Base-by-base conservation (phyloP, 768 basidiomycete genomes). In the Tulasnella sp. region DNA sequence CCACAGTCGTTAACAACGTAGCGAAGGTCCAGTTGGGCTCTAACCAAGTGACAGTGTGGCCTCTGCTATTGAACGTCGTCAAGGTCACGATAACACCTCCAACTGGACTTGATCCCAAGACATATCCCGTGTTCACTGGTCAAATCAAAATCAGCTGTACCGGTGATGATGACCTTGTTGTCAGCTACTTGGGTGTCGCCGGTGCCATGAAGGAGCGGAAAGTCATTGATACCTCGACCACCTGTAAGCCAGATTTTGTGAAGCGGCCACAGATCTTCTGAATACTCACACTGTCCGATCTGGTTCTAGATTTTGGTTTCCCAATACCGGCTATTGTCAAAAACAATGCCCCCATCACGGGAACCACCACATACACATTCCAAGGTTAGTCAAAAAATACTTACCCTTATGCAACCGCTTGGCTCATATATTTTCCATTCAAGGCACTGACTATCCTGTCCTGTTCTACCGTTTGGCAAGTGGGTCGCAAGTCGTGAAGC, bases 41-140 rank as follows among this genome's bases (percentile, higher is more conserved):
- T 1, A 64, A 60, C 15, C 61, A 66, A 9, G 29, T 82, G 60
- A 70, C 67, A 13, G 63, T 81, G 24, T 57, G 33, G 20, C 71
- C 76, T 0, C 71, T 72, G 1, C 59, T 65, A 49, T 63, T 69
- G 4, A 65, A 67, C 27, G 60, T 61, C 24, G 65, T 81, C 47
- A 57, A 64, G 4, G 70, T 71, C 5, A 59, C 58, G 19, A 73
- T 83, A 64, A 67, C 62, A 0, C 67, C 72, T 0, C 79, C 79
- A 0, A 58, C 58, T 0, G 64, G 69, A 10, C 61, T 70, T 51
- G 65, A 72, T 25, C 60, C 60, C 1, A 57, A 67, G 25, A 66
- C 70, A 2, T 71, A 75, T 62, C 78, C 78, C 19, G 67, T 78
- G 49, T 79, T 72, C 64, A 76, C 75, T 28, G 79, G 78, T 5